A percentile compares a stretch with the other conserved stretches of the same genome.
These are phyloP conservation scores for Heterobasidion irregulare DNA, from an alignment of 1,284 basidiomycete genomes.

Conservation along the genomic window DNA sequence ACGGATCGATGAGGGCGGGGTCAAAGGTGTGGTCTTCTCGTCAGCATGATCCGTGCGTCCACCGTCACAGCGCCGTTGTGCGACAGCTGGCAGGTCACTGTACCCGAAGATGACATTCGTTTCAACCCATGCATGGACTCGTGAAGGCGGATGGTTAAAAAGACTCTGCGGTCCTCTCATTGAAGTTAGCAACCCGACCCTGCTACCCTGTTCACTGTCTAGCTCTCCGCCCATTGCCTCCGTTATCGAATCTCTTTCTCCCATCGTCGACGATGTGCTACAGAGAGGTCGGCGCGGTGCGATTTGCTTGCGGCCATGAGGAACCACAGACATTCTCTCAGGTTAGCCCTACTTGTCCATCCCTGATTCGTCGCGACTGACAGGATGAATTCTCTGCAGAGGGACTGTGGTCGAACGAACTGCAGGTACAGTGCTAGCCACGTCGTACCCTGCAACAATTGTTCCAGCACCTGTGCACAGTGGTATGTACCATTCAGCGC, in stretches of 20 bases:
- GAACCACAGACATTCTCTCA: constrained; percentile 2
- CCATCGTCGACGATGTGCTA: constrained; percentile 7
- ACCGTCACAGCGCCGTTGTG: neutral
- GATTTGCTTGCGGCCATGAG: constrained; percentile 8
- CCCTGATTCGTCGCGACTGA: neutral
- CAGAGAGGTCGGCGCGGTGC: neutral
- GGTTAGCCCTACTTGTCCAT: neutral
- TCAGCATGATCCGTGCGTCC: constrained; percentile 1
- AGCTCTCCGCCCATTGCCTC: too few species aligned
- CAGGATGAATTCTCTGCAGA: neutral
- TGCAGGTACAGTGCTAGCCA: constrained; percentile 12
- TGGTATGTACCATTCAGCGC: constrained; percentile 5
- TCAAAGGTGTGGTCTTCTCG: neutral
- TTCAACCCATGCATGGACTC: too few species aligned
- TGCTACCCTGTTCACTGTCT: too few species aligned
- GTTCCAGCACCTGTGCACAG: neutral
- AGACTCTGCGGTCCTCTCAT: neutral
- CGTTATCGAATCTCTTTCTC: neutral
- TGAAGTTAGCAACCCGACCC: too few species aligned
- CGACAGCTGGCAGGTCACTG: neutral
- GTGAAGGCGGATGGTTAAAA: neutral
- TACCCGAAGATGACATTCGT: too few species aligned
- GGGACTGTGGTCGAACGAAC: constrained; percentile 7
- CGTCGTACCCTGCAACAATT: neutral
- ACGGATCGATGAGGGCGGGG: constrained; percentile 1